Evolutionary conservation across 202 grass and related monocot genomes (phyloP).

Genomic region (Alloteropsis angusta): DNA sequence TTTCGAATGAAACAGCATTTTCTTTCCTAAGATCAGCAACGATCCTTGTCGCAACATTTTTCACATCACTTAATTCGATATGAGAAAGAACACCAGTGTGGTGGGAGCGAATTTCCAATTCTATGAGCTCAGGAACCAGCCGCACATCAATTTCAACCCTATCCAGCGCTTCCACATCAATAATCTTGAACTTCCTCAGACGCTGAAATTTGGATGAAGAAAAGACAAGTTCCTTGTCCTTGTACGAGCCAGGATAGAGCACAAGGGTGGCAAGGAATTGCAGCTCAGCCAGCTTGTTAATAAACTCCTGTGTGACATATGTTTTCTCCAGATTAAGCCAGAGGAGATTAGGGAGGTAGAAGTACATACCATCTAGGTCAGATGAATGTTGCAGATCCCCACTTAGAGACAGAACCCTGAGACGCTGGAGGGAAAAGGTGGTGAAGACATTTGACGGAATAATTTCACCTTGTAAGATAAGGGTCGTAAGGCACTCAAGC

Average conservation of each 20-base stretch:
- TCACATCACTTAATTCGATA: too few relatives aligned
- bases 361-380: not conserved
- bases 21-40: not conserved
- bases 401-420: slow-evolving; percentile 20
- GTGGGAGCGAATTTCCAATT: not conserved
- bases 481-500: slow-evolving; percentile 20
- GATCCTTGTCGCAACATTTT: not conserved
- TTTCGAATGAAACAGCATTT: not conserved
- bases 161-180: not conserved
- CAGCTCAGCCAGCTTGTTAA: slow-evolving; percentile 1
- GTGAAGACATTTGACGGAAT: slow-evolving; percentile 26
- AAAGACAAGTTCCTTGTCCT: slow-evolving; percentile 6
- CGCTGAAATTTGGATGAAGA: not conserved
- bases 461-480: not conserved
- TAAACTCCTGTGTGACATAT: slow-evolving; percentile 11
- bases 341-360: slow-evolving; percentile 23
- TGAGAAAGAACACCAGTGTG: not conserved
- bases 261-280: slow-evolving; percentile 26
- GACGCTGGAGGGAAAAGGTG: not conserved
- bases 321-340: slow-evolving; percentile 13
- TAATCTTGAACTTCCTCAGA: slow-evolving; percentile 18
- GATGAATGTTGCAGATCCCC: not conserved
- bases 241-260: slow-evolving; percentile 7
- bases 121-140: not conserved
- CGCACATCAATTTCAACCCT: not conserved